Evolutionary conservation across 352 stramenopile genomes (phyloP).

Genomic region (Globisporangium yorkense): DNA sequence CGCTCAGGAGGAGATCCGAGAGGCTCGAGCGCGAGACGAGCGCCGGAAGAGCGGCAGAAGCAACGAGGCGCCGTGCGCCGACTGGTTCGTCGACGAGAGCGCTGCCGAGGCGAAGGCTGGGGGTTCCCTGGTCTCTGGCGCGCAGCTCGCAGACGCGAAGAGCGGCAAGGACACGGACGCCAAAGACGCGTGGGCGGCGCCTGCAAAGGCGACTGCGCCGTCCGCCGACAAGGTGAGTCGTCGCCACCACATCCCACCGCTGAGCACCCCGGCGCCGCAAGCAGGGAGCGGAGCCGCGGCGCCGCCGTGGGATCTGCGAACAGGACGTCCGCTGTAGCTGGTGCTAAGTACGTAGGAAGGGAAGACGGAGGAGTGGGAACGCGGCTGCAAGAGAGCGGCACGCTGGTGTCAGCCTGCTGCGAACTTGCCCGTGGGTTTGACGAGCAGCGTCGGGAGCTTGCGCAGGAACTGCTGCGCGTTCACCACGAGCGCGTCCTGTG

Average conservation of each 20-base stretch:
- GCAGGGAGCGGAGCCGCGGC: neutral
- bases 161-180: neutral
- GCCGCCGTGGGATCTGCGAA: neutral
- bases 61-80: slow-evolving; percentile 16
- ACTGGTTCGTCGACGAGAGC: slow-evolving; percentile 28
- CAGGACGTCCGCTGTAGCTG: neutral
- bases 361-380: no score
- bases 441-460: slow-evolving; percentile 35
- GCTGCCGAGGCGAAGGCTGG: neutral
- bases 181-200: neutral
- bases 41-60: slow-evolving; percentile 11
- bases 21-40: slow-evolving; percentile 24
- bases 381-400: no score
- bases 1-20: slow-evolving; percentile 34
- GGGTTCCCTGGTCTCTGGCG: neutral
- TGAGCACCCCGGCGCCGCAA: slow-evolving; percentile 8
- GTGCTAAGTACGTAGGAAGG: neutral
- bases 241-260: slow-evolving; percentile 21
- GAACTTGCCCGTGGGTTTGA: slow-evolving; percentile 41
- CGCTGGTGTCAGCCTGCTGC: no score
- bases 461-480: slow-evolving; percentile 32
- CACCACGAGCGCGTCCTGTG: slow-evolving; percentile 52
- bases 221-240: slow-evolving; percentile 27
- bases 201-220: neutral
- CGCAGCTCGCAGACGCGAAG: neutral